Evolutionary conservation across 495 filamentous ascomycete genomes (phyloP).

Genomic region (Amphirosellinia nigrospora): DNA sequence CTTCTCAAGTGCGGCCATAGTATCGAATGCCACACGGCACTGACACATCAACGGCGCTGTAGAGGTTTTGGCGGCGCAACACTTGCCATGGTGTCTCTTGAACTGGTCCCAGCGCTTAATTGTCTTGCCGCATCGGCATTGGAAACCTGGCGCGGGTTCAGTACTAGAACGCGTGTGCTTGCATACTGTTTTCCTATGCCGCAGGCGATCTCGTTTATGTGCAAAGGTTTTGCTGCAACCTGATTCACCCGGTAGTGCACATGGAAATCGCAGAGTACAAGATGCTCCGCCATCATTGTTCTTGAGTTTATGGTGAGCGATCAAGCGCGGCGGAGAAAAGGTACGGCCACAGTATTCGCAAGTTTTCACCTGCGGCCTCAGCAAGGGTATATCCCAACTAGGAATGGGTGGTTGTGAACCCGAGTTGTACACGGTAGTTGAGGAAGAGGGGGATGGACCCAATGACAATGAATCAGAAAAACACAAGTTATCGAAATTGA

Average conservation of each 20-base stretch:
- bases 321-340: neutral
- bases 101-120: conserved; percentile 12
- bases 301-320: neutral
- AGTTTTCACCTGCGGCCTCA: neutral
- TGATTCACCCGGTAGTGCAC: neutral
- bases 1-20: neutral
- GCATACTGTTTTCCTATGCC: conserved; percentile 10
- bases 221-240: neutral
- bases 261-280: neutral
- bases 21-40: neutral
- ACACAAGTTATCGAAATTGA: neutral
- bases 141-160: neutral
- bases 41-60: neutral
- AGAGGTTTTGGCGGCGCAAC: neutral
- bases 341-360: neutral
- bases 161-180: neutral
- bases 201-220: conserved; percentile 8
- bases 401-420: neutral
- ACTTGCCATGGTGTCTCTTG: neutral
- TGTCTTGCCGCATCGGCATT: neutral
- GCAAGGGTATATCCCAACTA: too few relatives aligned
- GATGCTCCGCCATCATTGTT: neutral
- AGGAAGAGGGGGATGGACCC: neutral
- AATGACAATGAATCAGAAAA: neutral
- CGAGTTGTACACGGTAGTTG: neutral